Conservation (phyloP, 176 grass and related monocot genomes). For the Bonia amplexicaulis region DNA sequence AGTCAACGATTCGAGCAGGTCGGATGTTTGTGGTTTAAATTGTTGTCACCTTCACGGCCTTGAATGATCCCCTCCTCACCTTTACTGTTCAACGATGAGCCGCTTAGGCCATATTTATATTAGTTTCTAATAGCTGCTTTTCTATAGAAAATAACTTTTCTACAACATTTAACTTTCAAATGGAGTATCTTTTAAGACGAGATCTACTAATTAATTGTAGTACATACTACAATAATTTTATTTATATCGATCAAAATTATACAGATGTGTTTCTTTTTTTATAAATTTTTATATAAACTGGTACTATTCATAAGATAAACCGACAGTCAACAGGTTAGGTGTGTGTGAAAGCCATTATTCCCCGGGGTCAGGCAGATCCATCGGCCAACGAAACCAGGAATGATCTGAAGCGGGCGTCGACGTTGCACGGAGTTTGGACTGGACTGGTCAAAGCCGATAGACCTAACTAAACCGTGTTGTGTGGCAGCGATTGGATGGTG, state of each 20-base stretch:
- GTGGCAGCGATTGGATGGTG: not conserved
- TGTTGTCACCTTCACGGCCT: not conserved
- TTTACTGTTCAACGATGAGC: not conserved
- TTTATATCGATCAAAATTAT: no score
- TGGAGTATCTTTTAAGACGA: accelerated
- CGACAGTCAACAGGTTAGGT: not conserved
- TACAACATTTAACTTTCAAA: no score
- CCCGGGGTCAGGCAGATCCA: not conserved
- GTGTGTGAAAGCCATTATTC: constrained; percentile 30
- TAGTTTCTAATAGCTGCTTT: no score
- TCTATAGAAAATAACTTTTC: no score
- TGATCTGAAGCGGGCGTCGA: not conserved
- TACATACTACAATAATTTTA: no score
- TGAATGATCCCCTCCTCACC: not conserved
- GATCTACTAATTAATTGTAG: no score
- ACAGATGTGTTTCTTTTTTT: no score
- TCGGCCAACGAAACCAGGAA: not conserved
- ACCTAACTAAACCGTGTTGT: not conserved
- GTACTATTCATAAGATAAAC: no score
- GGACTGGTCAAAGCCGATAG: not conserved
- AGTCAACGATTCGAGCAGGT: not conserved
- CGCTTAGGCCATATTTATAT: not conserved
- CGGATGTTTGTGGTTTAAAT: not conserved
- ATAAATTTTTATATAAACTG: no score
- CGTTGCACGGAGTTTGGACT: not conserved